Conservation (phyloP, 2,329 filamentous ascomycete genomes). For the Didymella sp. region DNA sequence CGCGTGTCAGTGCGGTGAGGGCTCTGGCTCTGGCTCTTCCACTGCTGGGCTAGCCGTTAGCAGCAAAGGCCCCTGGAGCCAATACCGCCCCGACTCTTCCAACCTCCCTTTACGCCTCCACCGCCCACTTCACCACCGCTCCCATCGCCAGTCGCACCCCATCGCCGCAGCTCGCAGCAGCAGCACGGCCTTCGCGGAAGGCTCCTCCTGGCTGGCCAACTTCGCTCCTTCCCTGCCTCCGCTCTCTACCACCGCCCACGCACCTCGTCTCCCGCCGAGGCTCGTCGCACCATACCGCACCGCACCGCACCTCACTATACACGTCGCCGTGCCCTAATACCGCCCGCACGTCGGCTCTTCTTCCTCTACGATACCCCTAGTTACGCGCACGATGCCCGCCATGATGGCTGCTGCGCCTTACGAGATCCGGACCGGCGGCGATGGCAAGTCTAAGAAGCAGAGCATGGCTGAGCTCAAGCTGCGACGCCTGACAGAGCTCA, state of each 20-base stretch:
- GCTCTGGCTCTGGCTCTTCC: neutral
- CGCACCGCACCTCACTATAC: conserved; percentile 22
- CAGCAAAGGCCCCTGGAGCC: conserved; percentile 15
- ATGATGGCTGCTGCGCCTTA: conserved; percentile 67
- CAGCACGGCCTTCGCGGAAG: conserved; percentile 39
- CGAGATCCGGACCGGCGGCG: conserved; percentile 70
- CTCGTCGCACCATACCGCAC: conserved; percentile 42
- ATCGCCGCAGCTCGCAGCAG: conserved; percentile 38
- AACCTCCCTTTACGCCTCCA: conserved; percentile 28
- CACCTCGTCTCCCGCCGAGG: conserved; percentile 33
- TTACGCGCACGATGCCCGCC: conserved; percentile 36
- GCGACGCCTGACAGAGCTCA: conserved; percentile 93
- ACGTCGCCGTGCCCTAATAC: conserved; percentile 36
- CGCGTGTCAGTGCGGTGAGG: conserved; percentile 3
- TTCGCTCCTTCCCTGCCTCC: conserved; percentile 44
- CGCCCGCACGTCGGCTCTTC: conserved; percentile 23
- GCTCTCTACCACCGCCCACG: conserved; percentile 27
- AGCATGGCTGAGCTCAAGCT: conserved; percentile 99
- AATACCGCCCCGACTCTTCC: conserved; percentile 24
- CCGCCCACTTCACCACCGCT: conserved; percentile 29
- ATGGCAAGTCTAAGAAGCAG: conserved; percentile 91
- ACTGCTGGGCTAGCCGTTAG: conserved; percentile 11
- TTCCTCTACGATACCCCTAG: conserved; percentile 22
- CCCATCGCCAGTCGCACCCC: conserved; percentile 34
- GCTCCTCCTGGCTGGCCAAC: conserved; percentile 39